Conservation (phyloP, 768 basidiomycete genomes). For the Trametes meyenii region DNA sequence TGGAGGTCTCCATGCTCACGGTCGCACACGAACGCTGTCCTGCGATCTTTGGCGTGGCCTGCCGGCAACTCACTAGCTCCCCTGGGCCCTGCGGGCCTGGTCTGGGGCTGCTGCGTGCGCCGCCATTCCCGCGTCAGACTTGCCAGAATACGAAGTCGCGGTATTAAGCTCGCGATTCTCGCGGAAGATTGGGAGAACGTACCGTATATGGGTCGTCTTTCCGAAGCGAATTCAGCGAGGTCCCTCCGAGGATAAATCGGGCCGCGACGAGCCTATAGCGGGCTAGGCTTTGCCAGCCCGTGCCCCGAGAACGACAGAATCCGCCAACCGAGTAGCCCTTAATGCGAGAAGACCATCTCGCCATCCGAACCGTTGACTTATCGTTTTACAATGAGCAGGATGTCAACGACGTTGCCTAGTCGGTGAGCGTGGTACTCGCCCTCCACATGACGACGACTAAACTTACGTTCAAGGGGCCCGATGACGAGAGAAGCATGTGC, state of each 20-base stretch:
- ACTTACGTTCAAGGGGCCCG: background rate
- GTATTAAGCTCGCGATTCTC: slow-evolving; percentile 1
- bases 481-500: slow-evolving; percentile 5
- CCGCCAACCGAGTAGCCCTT: background rate
- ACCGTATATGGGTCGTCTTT: background rate
- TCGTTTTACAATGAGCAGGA: background rate
- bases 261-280: background rate
- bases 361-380: background rate
- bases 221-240: background rate
- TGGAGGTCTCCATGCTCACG: background rate
- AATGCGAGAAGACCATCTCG: background rate
- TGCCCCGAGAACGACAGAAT: background rate
- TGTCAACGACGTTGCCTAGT: background rate
- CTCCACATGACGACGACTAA: background rate
- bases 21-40: slow-evolving; percentile 10
- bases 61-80: slow-evolving; percentile 14
- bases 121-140: slow-evolving; percentile 1
- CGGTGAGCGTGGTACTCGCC: background rate
- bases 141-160: slow-evolving; percentile 2
- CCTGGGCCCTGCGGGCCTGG: slow-evolving; percentile 1
- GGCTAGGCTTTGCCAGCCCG: background rate
- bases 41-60: slow-evolving; percentile 9
- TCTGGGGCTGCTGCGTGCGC: background rate
- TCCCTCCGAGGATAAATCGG: background rate
- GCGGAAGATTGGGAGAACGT: slow-evolving; percentile 1